Percentiles rank a stretch among this genome's conserved stretches.
These are phyloP conservation scores for Nicotiana attenuata DNA, from an alignment of 257 asterid genomes.

Conservation along the genomic window DNA sequence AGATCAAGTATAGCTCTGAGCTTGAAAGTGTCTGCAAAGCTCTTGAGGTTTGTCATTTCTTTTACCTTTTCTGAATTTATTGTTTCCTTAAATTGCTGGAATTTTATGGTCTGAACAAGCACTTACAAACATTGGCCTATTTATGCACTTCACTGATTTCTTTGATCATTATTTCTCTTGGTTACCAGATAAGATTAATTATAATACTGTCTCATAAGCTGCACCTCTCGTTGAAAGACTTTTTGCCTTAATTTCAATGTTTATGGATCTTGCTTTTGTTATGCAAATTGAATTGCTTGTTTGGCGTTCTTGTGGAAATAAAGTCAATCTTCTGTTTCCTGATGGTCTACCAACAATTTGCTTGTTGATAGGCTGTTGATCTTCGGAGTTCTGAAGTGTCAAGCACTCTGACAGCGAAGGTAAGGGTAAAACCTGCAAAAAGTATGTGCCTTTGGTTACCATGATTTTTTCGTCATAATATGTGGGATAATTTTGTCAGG, in stretches of 20 bases:
- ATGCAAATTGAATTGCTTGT: neutral
- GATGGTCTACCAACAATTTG: neutral
- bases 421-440: slow-evolving; percentile 16
- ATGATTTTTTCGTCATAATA: slow-evolving; percentile 9
- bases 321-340: neutral
- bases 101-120: neutral
- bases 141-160: neutral
- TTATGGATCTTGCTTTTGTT: neutral
- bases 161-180: neutral
- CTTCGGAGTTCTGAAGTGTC: slow-evolving; percentile 54
- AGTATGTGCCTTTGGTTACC: neutral
- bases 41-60: slow-evolving; percentile 58
- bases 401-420: slow-evolving; percentile 37
- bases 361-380: slow-evolving; percentile 58
- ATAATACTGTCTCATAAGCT: neutral
- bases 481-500: slow-evolving; percentile 33
- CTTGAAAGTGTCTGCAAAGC: slow-evolving; percentile 88
- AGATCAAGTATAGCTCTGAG: slow-evolving; percentile 72
- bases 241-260: neutral
- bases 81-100: neutral
- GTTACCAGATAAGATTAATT: neutral
- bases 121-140: neutral
- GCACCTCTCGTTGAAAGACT: neutral
- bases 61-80: neutral
- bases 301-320: neutral